Evolutionary conservation across 31 red algal species (phyloP).

Genomic region (Porphyra umbilicalis): DNA sequence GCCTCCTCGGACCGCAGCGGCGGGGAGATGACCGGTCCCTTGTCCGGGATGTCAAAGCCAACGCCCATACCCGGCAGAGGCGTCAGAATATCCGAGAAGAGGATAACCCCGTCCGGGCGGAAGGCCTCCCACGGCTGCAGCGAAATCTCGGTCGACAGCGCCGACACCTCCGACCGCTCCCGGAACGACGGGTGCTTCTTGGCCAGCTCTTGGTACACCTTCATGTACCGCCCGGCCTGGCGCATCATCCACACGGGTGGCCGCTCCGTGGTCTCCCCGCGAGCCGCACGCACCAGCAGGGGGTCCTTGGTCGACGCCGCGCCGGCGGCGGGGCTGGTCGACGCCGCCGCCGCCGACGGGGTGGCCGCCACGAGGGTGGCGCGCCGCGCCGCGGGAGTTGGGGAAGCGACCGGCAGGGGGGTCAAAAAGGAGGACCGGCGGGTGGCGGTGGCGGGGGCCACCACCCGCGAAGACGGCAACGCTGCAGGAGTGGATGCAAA

Average conservation of each 20-base stretch:
- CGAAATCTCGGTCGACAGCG: constrained; percentile 82
- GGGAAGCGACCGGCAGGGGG: no score
- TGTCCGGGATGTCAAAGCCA: constrained; percentile 79
- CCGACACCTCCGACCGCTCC: constrained; percentile 71
- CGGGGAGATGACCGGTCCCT: constrained; percentile 54
- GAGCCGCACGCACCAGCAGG: constrained; percentile 71
- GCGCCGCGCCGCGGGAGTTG: no score
- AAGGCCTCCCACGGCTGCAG: constrained; percentile 83
- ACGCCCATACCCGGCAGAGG: constrained; percentile 90
- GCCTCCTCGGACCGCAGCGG: constrained; percentile 58
- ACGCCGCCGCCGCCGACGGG: no score
- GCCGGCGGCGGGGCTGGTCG: constrained; percentile 18
- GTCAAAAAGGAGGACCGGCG: no score
- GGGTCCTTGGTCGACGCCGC: constrained; percentile 20
- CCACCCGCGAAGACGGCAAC: no score
- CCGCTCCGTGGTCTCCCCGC: constrained; percentile 52
- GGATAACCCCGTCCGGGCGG: constrained; percentile 82
- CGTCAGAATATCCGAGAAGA: constrained; percentile 96
- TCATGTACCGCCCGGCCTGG: constrained; percentile 95
- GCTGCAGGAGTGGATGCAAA: no score
- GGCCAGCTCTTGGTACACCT: constrained; percentile 74
- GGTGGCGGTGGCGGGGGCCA: no score
- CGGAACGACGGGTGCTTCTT: constrained; percentile 89
- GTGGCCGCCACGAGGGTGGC: no score
- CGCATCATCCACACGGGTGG: constrained; percentile 98